These are phyloP conservation scores for Ricinus communis DNA, from an alignment of 345 rosid species.

Conservation along the genomic window DNA sequence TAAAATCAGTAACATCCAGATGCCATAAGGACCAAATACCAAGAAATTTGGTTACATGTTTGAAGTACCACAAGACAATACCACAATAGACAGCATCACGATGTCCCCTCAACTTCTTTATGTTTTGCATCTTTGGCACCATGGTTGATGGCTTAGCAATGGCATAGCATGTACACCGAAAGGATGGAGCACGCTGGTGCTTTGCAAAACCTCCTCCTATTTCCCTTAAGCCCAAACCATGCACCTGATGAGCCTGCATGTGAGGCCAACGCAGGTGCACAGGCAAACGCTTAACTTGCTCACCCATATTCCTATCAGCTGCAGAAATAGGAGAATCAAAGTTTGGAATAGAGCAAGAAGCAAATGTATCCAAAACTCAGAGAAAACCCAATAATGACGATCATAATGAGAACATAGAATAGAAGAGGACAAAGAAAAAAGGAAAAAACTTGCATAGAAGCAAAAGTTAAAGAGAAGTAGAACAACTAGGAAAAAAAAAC, in stretches of 20 bases:
- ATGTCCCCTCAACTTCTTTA: constrained; percentile 89
- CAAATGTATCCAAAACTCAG: background rate
- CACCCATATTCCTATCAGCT: constrained; percentile 41
- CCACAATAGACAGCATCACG: constrained; percentile 98
- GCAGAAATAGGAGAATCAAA: constrained; percentile 20
- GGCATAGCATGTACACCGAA: constrained; percentile 83
- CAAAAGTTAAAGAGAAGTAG: no score
- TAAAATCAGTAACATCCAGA: background rate
- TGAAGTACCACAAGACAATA: constrained; percentile 28
- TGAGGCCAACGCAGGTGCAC: constrained; percentile 94
- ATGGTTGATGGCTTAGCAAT: constrained; percentile 93
- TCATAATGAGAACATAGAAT: background rate
- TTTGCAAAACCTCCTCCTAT: constrained; percentile 94
- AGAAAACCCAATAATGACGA: background rate
- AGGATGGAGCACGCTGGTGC: constrained; percentile 92
- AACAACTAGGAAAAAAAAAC: no score
- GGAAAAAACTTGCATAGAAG: background rate
- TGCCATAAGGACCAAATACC: background rate
- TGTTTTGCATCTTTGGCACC: constrained; percentile 97
- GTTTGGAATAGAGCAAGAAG: background rate
- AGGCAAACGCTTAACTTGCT: constrained; percentile 49
- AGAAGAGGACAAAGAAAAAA: background rate
- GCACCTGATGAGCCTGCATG: constrained; percentile 82
- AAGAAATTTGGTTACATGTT: background rate
- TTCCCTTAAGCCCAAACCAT: constrained; percentile 83